Evolutionary conservation across 2,329 filamentous ascomycete genomes (phyloP), one percentile per base, ranked within the genome.

Genomic region (Ophiostoma triangulosporum): DNA sequence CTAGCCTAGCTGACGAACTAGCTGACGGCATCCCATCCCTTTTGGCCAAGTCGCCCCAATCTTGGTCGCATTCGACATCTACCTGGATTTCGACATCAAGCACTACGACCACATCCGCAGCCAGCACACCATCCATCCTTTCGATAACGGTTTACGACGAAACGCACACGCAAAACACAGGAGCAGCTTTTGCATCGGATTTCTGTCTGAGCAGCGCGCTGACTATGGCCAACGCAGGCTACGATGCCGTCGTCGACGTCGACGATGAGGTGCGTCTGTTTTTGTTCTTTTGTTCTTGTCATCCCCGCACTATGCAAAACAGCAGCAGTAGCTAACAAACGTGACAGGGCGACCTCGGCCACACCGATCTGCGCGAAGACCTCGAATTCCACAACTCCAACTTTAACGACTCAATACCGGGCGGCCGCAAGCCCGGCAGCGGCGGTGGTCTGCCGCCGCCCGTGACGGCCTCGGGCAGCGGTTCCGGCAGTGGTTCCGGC

Each of bases 291-390:
- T 3, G 6, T 26, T 11, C 12, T 32, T 4, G 8, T 3, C 14
- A 14, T n/a, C n/a, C 5, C 14, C 17, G n/a, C n/a, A n/a, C n/a
- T n/a, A n/a, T n/a, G n/a, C n/a, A n/a, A n/a, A 38, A 43, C 3
- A 22, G 12, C 17, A 27, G 26, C 15, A 17, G 4, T 40, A 14
- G n/a, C 50, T 15, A 12, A 8, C 48, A 20, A 9, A 17, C 31
- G 9, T 31, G 48, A 54, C 59, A 97, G 90, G 91, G 91, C 64
- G 93, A 98, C 71, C 83, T 98, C 66, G 93, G 93, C 64, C 90
- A 96, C 71, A 98, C 93, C 54, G 93, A 98, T 69, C 84, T 98
- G 24, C 89, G 96, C 75, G 91, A 96, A 69, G 93, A 97, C 71
- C 89, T 98, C 67, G 93, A 97, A 78, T 98, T 98, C 74, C 93